phyloP scores from a whole-genome alignment of 768 basidiomycete species.

The Paxillus ammoniavirescens region DNA sequence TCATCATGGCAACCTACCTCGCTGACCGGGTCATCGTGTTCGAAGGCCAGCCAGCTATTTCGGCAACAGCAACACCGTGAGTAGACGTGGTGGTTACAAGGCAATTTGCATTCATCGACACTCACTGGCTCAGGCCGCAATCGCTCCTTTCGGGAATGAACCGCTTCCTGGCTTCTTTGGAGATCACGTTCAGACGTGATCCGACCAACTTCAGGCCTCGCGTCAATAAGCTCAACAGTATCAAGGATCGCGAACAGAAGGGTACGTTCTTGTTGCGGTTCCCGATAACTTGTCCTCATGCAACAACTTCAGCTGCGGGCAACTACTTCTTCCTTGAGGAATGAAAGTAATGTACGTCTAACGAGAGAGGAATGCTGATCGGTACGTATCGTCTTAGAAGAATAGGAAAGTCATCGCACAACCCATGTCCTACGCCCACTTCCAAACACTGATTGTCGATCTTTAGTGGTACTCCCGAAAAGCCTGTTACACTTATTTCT shows the following conservation, averaged over 20 bases:
- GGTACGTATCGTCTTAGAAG: neutral
- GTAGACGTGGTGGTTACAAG: constrained; percentile 26
- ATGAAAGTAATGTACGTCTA: constrained; percentile 29
- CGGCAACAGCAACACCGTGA: constrained; percentile 89
- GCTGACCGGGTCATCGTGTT: constrained; percentile 97
- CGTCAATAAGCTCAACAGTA: constrained; percentile 81
- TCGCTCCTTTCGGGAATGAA: constrained; percentile 97
- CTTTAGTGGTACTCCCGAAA: constrained; percentile 8
- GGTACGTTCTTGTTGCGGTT: constrained; percentile 38
- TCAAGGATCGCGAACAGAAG: constrained; percentile 90
- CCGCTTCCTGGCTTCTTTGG: constrained; percentile 90
- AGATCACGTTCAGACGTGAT: constrained; percentile 98
- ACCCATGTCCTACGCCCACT: constrained; percentile 1
- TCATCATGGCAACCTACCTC: constrained; percentile 99
- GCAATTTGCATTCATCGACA: neutral
- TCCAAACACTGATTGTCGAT: constrained; percentile 9
- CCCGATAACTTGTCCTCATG: constrained; percentile 6
- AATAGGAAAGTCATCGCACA: constrained; percentile 15
- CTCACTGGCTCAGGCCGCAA: constrained; percentile 64
- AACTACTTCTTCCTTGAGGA: constrained; percentile 95
- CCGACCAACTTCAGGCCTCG: constrained; percentile 91
- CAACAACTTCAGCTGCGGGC: constrained; percentile 53
- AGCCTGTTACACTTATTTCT: constrained; percentile 6
- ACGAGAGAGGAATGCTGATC: neutral
- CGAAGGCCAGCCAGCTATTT: constrained; percentile 79